Percentiles rank a stretch among this genome's conserved stretches.
Evolutionary conservation across 2,329 filamentous ascomycete genomes (phyloP).

Genomic region (Paraconiothyrium brasiliense): DNA sequence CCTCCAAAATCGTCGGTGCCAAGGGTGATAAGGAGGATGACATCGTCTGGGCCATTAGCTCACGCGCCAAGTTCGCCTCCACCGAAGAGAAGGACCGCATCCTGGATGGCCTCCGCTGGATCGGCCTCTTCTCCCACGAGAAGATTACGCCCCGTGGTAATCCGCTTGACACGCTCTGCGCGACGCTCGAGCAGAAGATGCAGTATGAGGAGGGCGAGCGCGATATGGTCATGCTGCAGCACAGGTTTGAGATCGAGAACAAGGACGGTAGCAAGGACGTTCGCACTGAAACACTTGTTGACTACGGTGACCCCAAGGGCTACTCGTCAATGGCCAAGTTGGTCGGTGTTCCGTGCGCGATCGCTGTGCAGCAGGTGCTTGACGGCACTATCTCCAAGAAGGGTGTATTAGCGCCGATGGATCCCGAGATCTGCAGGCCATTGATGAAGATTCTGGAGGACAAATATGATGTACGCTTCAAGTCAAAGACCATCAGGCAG

Average conservation of each 20-base stretch:
- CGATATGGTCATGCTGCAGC: constrained; percentile 81
- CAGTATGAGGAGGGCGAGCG: constrained; percentile 83
- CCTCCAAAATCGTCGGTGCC: constrained; percentile 77
- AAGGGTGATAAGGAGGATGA: constrained; percentile 72
- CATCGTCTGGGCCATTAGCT: constrained; percentile 75
- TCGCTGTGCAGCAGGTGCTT: constrained; percentile 80
- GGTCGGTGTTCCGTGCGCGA: constrained; percentile 78
- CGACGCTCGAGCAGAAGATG: constrained; percentile 91
- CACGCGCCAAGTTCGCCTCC: constrained; percentile 77
- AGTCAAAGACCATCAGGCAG: constrained; percentile 68
- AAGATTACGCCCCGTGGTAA: constrained; percentile 77
- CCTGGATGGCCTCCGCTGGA: constrained; percentile 77
- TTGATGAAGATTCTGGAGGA: constrained; percentile 81
- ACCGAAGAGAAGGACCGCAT: constrained; percentile 76
- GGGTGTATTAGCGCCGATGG: constrained; percentile 82
- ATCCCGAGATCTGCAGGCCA: constrained; percentile 73
- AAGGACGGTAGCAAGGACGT: constrained; percentile 81
- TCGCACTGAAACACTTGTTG: constrained; percentile 79
- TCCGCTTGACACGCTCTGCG: constrained; percentile 90
- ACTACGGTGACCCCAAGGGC: constrained; percentile 81
- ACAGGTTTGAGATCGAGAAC: constrained; percentile 85
- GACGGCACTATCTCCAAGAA: constrained; percentile 76
- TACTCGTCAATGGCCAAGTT: constrained; percentile 87
- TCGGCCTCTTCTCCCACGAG: constrained; percentile 72
- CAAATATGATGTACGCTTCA: constrained; percentile 77